Conservation (phyloP, 2,329 filamentous ascomycete genomes). For the Arachnopeziza araneosa region DNA sequence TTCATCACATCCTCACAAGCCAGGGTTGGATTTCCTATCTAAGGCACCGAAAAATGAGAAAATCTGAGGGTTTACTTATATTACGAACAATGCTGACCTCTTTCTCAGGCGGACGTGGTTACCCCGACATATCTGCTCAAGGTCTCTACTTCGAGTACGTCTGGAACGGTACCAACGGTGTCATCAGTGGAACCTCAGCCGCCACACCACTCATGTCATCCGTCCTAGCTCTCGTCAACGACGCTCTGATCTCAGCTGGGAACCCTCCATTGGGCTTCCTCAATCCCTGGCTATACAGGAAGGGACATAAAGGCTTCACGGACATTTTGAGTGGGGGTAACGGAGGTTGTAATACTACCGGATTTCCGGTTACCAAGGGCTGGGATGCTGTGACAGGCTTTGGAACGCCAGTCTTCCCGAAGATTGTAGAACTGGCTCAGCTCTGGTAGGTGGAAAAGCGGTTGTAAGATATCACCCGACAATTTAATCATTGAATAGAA, state of each 20-base stretch:
- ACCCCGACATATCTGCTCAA: conserved; percentile 49
- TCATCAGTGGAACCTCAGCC: conserved; percentile 45
- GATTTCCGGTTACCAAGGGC: conserved; percentile 3
- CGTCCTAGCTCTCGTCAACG: conserved; percentile 57
- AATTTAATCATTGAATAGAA: too few relatives aligned
- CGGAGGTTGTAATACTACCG: conserved; percentile 6
- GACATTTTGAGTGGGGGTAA: conserved; percentile 29
- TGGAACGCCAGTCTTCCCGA: not conserved
- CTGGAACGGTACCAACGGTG: conserved; percentile 31
- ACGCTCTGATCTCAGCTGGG: conserved; percentile 34
- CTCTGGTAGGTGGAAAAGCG: too few relatives aligned
- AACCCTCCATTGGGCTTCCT: conserved; percentile 46
- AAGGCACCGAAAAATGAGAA: too few relatives aligned
- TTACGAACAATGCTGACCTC: not conserved
- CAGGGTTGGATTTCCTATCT: too few relatives aligned
- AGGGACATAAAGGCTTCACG: conserved; percentile 40
- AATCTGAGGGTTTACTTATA: too few relatives aligned
- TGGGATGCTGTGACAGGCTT: not conserved
- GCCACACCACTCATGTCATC: conserved; percentile 50
- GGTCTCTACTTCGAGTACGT: conserved; percentile 47
- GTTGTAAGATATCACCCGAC: too few relatives aligned
- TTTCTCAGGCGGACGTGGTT: conserved; percentile 35
- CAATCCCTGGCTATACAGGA: conserved; percentile 54
- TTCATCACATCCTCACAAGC: too few relatives aligned
- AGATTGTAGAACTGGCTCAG: not conserved